Evolutionary conservation across 805 yeast genomes (phyloP), one percentile per base, ranked within the genome.

Genomic region (Saitoella complicata): DNA sequence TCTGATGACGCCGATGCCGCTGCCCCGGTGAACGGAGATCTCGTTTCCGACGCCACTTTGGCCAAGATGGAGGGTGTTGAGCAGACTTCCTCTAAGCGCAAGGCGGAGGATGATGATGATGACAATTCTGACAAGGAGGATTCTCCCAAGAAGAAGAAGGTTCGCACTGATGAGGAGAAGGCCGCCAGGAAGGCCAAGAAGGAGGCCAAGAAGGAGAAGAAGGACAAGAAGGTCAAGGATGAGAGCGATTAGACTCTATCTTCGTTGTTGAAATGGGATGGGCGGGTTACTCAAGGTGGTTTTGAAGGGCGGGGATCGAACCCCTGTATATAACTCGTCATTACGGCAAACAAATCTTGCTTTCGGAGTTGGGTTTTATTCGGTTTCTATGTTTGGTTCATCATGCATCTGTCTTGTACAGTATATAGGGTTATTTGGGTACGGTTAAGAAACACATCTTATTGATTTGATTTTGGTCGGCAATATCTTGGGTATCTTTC

Each of bases 131-230:
- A 72, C 62, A 69, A 71, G 57, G 70, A 71, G 53, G 69, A 73
- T 62, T 72, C 73, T 58, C 72, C 77, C 58, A 73, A 78, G 71
- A 74, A 75, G 58, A 73, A 75, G 61, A 73, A 76, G 65, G 72
- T 69, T 51, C 67, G 72, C 60, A 70, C 72, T 62, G 69, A 68
- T 47, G 71, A 72, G 58, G 70, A 72, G 54, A 72, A 70, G 45
- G 68, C 71, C 58, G 57, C 62, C 48, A 61, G 68, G 42, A 69
- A 71, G 58, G 69, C 68, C 64, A 69, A 66, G 55, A 72, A 73
- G 66, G 69, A 75, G 62, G 69, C 65, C 46, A 68, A 66, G 68
- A 68, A 69, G 61, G 67, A 67, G 55, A 66, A 66, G 63, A 46
- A 47, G 42, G 57, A 54, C 32, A 51, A 54, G 43, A 49, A 48